Conservation (phyloP, 1,139 yeast species). For the Saccharomyces hybrid region DNA sequence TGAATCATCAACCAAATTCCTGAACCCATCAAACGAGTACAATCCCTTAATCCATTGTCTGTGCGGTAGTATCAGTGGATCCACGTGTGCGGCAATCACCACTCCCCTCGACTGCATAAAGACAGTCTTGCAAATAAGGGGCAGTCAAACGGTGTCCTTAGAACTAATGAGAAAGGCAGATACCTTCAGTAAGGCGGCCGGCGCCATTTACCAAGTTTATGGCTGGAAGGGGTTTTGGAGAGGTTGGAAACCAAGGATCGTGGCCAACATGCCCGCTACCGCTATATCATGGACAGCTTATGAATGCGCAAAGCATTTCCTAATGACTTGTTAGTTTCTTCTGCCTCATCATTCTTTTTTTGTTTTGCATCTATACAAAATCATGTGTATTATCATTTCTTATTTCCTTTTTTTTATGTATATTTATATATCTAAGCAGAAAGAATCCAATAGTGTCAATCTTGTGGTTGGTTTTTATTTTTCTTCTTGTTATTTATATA, state of each 20-base stretch:
- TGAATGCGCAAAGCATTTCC: conserved; percentile 74
- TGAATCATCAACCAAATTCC: conserved; percentile 66
- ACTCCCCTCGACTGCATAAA: conserved; percentile 93
- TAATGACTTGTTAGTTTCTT: conserved; percentile 5
- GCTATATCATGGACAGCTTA: conserved; percentile 98
- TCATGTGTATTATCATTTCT: neutral
- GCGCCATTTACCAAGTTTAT: conserved; percentile 53
- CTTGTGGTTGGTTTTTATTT: neutral
- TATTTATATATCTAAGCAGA: neutral
- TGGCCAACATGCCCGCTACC: conserved; percentile 93
- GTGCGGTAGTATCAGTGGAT: conserved; percentile 93
- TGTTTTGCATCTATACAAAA: neutral
- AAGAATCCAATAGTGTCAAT: neutral
- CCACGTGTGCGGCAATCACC: conserved; percentile 92
- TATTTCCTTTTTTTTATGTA: neutral
- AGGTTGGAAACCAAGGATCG: conserved; percentile 84
- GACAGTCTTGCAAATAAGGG: conserved; percentile 64
- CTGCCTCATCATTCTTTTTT: neutral
- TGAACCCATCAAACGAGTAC: conserved; percentile 72
- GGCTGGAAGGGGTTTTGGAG: conserved; percentile 69
- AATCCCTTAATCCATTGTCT: conserved; percentile 90
- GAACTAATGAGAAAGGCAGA: conserved; percentile 49
- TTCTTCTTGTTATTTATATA: neutral
- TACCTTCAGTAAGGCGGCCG: conserved; percentile 67
- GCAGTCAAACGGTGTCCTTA: conserved; percentile 34